These are phyloP conservation scores for Antrodiella citrinella DNA, from an alignment of 768 basidiomycete species.

Conservation along the genomic window DNA sequence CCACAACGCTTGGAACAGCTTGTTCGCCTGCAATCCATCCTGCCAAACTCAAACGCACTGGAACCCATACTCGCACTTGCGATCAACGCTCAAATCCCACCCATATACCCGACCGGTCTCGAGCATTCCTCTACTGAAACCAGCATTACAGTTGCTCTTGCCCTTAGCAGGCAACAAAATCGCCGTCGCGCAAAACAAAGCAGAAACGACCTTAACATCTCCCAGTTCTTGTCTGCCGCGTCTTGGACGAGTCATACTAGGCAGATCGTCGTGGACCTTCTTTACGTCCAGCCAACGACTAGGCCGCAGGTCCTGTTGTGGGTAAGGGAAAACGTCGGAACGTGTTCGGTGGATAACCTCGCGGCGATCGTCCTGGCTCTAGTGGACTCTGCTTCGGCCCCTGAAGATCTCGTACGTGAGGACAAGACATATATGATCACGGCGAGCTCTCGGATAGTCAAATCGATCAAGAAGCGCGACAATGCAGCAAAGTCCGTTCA, in stretches of 20 bases:
- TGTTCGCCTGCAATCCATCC: background rate
- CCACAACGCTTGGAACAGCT: background rate
- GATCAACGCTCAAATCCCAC: background rate
- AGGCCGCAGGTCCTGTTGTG: background rate
- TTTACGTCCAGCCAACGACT: constrained; percentile 11
- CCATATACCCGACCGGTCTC: background rate
- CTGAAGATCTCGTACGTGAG: background rate
- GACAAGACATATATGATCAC: background rate
- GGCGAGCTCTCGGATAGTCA: background rate
- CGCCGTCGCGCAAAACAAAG: background rate
- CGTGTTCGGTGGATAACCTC: background rate
- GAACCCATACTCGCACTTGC: background rate
- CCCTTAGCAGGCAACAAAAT: background rate
- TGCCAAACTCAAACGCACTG: background rate
- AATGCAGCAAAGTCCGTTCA: no score
- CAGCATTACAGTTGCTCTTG: background rate
- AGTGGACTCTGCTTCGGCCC: background rate
- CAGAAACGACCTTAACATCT: background rate
- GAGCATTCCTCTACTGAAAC: no score
- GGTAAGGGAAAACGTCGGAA: background rate
- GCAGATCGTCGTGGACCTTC: constrained; percentile 13
- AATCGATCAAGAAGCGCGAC: no score
- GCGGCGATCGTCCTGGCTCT: constrained; percentile 1
- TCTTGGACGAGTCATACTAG: constrained; percentile 12
- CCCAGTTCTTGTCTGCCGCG: background rate